Conservation (phyloP, 192 early-diverging fungal species). For the Allomyces macrogynus region DNA sequence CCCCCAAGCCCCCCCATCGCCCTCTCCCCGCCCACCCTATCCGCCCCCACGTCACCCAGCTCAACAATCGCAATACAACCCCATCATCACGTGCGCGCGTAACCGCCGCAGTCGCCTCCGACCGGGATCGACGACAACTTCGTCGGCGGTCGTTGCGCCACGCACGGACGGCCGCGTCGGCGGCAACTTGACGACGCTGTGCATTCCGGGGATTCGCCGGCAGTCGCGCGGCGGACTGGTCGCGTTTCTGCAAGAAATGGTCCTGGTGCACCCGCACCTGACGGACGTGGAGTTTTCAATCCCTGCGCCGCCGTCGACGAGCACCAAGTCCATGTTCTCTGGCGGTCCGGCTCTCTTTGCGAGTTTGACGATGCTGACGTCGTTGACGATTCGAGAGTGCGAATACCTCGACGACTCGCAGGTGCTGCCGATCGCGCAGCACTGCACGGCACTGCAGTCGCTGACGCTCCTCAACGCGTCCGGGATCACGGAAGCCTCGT, state of each 20-base stretch:
- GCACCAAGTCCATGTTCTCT: not conserved
- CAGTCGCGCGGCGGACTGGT: not conserved
- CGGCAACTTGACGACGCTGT: not conserved
- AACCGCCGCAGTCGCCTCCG: not conserved
- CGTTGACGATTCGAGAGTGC: not conserved
- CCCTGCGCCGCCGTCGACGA: not conserved
- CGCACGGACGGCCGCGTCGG: not conserved
- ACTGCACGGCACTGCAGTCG: not conserved
- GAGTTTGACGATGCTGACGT: not conserved
- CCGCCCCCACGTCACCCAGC: too few species aligned
- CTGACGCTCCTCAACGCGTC: not conserved
- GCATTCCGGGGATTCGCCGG: not conserved
- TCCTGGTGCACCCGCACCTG: not conserved
- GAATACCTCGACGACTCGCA: not conserved
- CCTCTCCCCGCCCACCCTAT: too few species aligned
- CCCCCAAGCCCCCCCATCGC: too few species aligned
- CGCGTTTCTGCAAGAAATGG: not conserved
- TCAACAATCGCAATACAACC: too few species aligned
- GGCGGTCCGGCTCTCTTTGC: not conserved
- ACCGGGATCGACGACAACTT: not conserved
- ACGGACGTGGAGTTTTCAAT: not conserved
- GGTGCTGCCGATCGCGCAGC: not conserved
- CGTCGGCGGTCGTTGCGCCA: not conserved
- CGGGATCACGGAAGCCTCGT: not conserved
- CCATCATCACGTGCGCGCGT: too few species aligned